These are phyloP conservation scores for Komagataella phaffii DNA, from an alignment of 805 yeast species.

Conservation along the genomic window DNA sequence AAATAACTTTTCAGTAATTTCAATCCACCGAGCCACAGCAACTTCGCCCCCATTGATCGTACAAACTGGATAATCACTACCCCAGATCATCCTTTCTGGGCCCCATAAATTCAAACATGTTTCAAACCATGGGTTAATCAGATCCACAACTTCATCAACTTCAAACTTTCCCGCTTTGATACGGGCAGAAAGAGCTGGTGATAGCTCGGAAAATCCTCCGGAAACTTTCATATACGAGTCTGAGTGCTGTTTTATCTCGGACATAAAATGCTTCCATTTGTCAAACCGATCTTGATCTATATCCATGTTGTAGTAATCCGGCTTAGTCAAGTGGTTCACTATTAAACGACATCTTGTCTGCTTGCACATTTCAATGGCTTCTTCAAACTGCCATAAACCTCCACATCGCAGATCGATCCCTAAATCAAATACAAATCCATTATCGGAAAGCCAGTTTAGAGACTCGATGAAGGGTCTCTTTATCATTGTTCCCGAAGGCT, in stretches of 20 bases:
- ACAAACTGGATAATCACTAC: conserved; percentile 33
- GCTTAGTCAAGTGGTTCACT: conserved; percentile 29
- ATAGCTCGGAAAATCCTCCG: conserved; percentile 27
- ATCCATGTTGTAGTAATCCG: conserved; percentile 12
- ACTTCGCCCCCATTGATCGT: conserved; percentile 8
- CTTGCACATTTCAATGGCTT: conserved; percentile 16
- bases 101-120: conserved; percentile 18
- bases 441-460: conserved; percentile 19
- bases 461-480: conserved; percentile 15
- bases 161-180: conserved; percentile 6
- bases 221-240: conserved; percentile 23
- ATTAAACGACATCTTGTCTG: conserved; percentile 17
- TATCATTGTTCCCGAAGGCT: conserved; percentile 22
- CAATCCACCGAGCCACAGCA: not conserved
- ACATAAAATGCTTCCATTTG: conserved; percentile 13
- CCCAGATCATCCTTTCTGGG: conserved; percentile 20
- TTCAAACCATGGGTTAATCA: conserved; percentile 18
- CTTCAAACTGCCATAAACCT: conserved; percentile 27
- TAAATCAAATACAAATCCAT: conserved; percentile 22
- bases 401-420: conserved; percentile 25
- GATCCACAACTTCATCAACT: conserved; percentile 4
- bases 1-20: not conserved
- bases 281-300: conserved; percentile 6
- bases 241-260: conserved; percentile 6
- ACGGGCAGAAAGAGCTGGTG: conserved; percentile 7